Conservation (phyloP, 805 yeast genomes). For the Henningerozyma blattae region DNA sequence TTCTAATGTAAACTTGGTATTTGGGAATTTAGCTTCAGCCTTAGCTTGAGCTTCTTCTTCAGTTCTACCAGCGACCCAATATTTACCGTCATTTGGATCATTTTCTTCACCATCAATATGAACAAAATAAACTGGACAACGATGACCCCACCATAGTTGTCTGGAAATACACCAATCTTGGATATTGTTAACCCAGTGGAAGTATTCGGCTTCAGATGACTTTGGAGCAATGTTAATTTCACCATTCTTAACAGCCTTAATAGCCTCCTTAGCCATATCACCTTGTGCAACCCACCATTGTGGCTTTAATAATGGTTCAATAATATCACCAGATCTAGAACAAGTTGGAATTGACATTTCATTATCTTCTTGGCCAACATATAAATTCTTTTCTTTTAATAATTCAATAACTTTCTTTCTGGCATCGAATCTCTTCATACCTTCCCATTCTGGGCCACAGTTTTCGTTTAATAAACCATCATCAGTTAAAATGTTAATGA, state of each 20-base stretch:
- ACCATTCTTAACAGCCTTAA: slow-evolving; percentile 71
- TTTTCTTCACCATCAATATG: slow-evolving; percentile 52
- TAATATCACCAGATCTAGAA: slow-evolving; percentile 91
- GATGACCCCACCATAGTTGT: slow-evolving; percentile 91
- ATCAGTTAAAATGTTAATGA: slow-evolving; percentile 82
- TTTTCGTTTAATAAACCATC: slow-evolving; percentile 79
- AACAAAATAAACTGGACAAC: slow-evolving; percentile 91
- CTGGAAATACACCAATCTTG: slow-evolving; percentile 99
- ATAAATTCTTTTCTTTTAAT: slow-evolving; percentile 59
- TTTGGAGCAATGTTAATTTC: slow-evolving; percentile 70
- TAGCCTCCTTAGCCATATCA: slow-evolving; percentile 77
- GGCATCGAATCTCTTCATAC: slow-evolving; percentile 89
- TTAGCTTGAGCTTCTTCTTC: slow-evolving; percentile 71
- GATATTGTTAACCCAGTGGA: slow-evolving; percentile 86
- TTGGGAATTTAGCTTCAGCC: slow-evolving; percentile 63
- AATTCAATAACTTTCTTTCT: slow-evolving; percentile 68
- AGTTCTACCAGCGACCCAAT: slow-evolving; percentile 84
- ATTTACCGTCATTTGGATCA: slow-evolving; percentile 47
- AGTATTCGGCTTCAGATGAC: slow-evolving; percentile 80
- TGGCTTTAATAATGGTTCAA: slow-evolving; percentile 92
- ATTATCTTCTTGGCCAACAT: slow-evolving; percentile 73
- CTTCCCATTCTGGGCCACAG: slow-evolving; percentile 78
- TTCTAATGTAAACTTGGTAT: slow-evolving; percentile 53
- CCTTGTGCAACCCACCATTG: slow-evolving; percentile 97
- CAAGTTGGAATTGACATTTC: slow-evolving; percentile 93